Percentiles rank a stretch among this genome's conserved stretches.
phyloP scores from a whole-genome alignment of 2,329 filamentous ascomycete species.

The Pseudogymnoascus sp. region DNA sequence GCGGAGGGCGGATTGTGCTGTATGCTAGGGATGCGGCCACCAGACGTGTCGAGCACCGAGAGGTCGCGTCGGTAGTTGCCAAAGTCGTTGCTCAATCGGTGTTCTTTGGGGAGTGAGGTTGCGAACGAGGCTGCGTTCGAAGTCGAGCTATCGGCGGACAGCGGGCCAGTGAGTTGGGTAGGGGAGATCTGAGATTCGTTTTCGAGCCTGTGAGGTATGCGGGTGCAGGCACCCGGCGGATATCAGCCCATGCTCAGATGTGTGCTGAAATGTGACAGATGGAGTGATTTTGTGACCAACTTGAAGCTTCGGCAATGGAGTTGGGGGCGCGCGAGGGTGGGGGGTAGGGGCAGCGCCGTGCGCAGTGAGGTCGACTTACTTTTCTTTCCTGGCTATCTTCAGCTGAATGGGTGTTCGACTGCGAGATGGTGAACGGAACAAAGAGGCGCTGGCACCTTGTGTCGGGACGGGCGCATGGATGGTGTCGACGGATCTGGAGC shows the following conservation, averaged over 20 bases:
- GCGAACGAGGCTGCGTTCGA: constrained; percentile 16
- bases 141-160: constrained; percentile 19
- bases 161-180: constrained; percentile 19
- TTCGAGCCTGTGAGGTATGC: constrained; percentile 22
- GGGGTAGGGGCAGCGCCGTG: constrained; percentile 20
- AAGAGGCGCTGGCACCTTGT: constrained; percentile 12
- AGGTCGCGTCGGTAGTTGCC: constrained; percentile 66
- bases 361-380: constrained; percentile 38
- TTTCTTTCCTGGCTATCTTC: constrained; percentile 44
- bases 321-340: constrained; percentile 10
- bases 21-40: constrained; percentile 49
- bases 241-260: constrained; percentile 18
- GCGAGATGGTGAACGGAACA: constrained; percentile 24
- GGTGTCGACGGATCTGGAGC: constrained; percentile 59
- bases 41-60: constrained; percentile 56
- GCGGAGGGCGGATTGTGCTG: constrained; percentile 51
- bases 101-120: constrained; percentile 28
- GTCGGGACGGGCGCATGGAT: constrained; percentile 36
- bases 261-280: neutral
- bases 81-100: constrained; percentile 42
- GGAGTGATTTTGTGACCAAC: constrained; percentile 16
- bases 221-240: constrained; percentile 25
- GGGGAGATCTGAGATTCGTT: constrained; percentile 27
- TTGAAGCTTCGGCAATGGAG: constrained; percentile 17
- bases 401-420: constrained; percentile 38